These are phyloP conservation scores for Pseudozyma sp. DNA, from an alignment of 1,284 basidiomycete genomes.

Conservation along the genomic window DNA sequence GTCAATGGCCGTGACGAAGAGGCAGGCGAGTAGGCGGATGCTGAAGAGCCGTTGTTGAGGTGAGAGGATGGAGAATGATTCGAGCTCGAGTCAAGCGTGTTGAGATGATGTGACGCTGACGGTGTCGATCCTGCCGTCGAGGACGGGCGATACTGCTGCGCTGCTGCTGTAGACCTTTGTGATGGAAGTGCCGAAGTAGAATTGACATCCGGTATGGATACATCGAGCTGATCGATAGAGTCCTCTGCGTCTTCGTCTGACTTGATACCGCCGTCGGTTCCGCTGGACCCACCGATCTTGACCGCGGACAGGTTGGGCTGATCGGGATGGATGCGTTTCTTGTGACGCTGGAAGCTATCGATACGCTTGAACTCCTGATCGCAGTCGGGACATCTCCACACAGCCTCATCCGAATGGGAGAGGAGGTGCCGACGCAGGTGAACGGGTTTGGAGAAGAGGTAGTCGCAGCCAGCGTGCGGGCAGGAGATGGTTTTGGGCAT, in stretches of 20 bases:
- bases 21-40: slow-evolving; percentile 3
- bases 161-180: no score
- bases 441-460: slow-evolving; percentile 47
- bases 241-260: slow-evolving; percentile 28
- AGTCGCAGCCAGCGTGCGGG: slow-evolving; percentile 42
- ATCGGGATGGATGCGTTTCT: slow-evolving; percentile 47
- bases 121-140: not conserved
- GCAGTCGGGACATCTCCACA: slow-evolving; percentile 47
- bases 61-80: slow-evolving; percentile 7
- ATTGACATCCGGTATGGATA: not conserved
- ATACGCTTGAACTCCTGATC: slow-evolving; percentile 49
- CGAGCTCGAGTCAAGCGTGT: not conserved
- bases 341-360: slow-evolving; percentile 53
- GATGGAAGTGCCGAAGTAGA: not conserved
- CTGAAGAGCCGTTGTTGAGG: not conserved
- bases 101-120: not conserved
- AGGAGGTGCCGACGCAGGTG: slow-evolving; percentile 46
- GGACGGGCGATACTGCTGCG: no score
- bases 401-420: slow-evolving; percentile 40
- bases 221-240: slow-evolving; percentile 13
- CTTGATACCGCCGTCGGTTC: slow-evolving; percentile 7
- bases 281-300: slow-evolving; percentile 13
- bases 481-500: slow-evolving; percentile 51
- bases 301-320: slow-evolving; percentile 28
- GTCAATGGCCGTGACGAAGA: slow-evolving; percentile 4